Evolutionary conservation across 2,329 filamentous ascomycete genomes (phyloP).

Genomic region (Pyrenochaeta sp.): DNA sequence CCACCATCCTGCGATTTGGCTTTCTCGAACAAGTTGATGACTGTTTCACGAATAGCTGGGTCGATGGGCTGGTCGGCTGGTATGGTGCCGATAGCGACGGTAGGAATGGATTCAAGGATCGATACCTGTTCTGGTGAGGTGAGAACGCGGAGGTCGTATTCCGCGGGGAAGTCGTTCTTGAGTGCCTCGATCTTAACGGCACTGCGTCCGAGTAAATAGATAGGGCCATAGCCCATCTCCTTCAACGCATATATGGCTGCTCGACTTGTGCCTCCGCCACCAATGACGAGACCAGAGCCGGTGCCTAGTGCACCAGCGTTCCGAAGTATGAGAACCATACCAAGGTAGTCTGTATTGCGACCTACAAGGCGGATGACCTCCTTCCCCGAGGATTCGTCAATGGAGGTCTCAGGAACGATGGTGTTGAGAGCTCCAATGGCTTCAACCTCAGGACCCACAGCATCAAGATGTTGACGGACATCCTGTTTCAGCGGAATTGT

Average conservation of each 20-base stretch:
- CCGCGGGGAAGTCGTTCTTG: constrained; percentile 73
- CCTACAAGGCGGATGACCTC: constrained; percentile 69
- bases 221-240: constrained; percentile 81
- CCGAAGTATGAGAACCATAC: constrained; percentile 83
- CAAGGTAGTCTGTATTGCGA: constrained; percentile 95
- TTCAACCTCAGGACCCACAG: constrained; percentile 79
- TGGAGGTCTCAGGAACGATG: constrained; percentile 69
- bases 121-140: constrained; percentile 61
- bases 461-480: constrained; percentile 81
- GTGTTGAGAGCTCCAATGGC: constrained; percentile 95
- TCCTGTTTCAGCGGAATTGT: constrained; percentile 95
- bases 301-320: constrained; percentile 64
- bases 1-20: constrained; percentile 29
- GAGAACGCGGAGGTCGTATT: constrained; percentile 71
- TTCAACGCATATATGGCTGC: constrained; percentile 90
- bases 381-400: constrained; percentile 51
- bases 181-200: constrained; percentile 72
- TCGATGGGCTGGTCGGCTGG: constrained; percentile 89
- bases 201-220: constrained; percentile 87
- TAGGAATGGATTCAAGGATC: constrained; percentile 60
- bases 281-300: constrained; percentile 78
- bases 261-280: constrained; percentile 89
- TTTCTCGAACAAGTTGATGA: constrained; percentile 63
- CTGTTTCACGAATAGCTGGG: constrained; percentile 68
- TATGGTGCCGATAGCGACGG: constrained; percentile 87